Evolutionary conservation across 129 eudicot genomes (phyloP), one percentile per base, ranked within the genome.

Genomic region (Cynara cardunculus): DNA sequence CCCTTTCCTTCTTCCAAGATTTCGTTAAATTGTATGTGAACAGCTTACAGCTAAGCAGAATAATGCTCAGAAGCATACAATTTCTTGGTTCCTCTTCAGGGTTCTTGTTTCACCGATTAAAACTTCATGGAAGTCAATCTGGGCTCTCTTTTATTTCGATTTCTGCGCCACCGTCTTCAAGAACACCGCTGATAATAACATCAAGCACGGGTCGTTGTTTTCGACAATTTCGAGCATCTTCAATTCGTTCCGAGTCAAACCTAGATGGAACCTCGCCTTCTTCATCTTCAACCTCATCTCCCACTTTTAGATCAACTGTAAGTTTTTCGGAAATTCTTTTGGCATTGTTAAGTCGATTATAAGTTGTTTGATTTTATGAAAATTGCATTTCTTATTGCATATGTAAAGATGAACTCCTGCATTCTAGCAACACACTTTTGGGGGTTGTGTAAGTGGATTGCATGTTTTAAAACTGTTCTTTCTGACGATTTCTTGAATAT

Each of bases 31-130:
- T 37, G 4, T 4, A 64, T 76, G 79, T 72, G 22, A 64, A 83
- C 11, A 25, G 10, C 26, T 39, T 7, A 14, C 59, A 34, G 53
- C 35, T 25, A 25, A 34, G 12, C 16, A 28, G 70, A 59, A 85
- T 32, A 76, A 92, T 92, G 97, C 88, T 90, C 34, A 90, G 89
- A 84, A 85, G 88, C 70, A 84, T 90, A 71, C 96, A 92, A 71
- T 79, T 87, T 83, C 74, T 90, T 39, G 93, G 82, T 71, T 83
- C 89, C 18, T 86, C 84, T 70, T 87, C 93, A 71, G 89, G 87
- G 76, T 83, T 87, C 53, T 72, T 87, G 67, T 79, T 84, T 53
- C 86, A 78, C 75, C 82, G 86, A 87, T 82, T 90, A 65, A 90
- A 86, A 75, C 87, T 73, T 41, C 84, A 77, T 32, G 75, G 80